A percentile compares a stretch with the other conserved stretches of the same genome.
These are phyloP conservation scores for Termitomyces sp. DNA, from an alignment of 768 basidiomycete genomes.

Conservation along the genomic window DNA sequence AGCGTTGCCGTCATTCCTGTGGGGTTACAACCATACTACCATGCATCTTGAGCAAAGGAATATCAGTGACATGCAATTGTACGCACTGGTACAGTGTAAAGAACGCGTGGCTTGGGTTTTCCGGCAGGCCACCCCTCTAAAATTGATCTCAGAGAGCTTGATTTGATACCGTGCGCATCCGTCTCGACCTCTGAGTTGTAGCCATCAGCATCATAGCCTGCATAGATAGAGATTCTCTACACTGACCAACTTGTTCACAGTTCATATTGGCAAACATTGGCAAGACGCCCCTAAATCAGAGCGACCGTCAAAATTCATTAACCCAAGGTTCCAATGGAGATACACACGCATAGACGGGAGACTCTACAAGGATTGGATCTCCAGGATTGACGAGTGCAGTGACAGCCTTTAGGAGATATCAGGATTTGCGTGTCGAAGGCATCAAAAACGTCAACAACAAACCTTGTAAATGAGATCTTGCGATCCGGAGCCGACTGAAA, in stretches of 20 bases:
- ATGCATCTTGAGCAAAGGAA: neutral
- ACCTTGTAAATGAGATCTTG: slow-evolving; percentile 83
- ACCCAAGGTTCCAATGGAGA: neutral
- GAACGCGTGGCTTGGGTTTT: slow-evolving; percentile 63
- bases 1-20: slow-evolving; percentile 69
- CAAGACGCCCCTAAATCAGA: slow-evolving; percentile 45
- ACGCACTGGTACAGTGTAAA: slow-evolving; percentile 74
- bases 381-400: slow-evolving; percentile 66
- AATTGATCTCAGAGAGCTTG: slow-evolving; percentile 48
- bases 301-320: slow-evolving; percentile 1
- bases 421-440: neutral
- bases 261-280: slow-evolving; percentile 48
- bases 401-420: slow-evolving; percentile 45
- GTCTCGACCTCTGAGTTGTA: slow-evolving; percentile 53
- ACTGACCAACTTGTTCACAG: slow-evolving; percentile 54
- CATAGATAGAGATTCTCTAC: neutral
- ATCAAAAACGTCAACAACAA: neutral
- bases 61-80: neutral
- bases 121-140: slow-evolving; percentile 64
- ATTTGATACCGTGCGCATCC: slow-evolving; percentile 62
- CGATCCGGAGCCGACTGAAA: slow-evolving; percentile 77
- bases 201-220: neutral
- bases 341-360: slow-evolving; percentile 65
- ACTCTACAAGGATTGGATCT: slow-evolving; percentile 76
- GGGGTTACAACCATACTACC: slow-evolving; percentile 80